Percentiles rank a stretch among this genome's conserved stretches.
phyloP scores from a whole-genome alignment of 768 basidiomycete genomes.

The Mycena haematopus region DNA sequence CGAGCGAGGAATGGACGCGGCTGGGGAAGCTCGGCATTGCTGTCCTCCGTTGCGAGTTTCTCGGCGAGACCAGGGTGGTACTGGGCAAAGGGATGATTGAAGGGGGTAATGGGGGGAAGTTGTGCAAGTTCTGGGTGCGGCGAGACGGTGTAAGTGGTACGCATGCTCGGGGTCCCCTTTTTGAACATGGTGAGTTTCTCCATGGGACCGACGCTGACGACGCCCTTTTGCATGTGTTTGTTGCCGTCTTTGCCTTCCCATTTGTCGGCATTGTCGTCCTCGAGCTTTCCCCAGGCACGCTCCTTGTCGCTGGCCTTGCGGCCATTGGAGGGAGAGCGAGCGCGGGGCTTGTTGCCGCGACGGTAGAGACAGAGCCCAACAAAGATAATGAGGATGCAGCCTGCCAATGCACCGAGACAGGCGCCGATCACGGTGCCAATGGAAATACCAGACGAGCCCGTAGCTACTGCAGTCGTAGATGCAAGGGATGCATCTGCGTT shows the following conservation, averaged over 20 bases:
- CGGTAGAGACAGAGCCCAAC: constrained; percentile 62
- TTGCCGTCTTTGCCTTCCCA: constrained; percentile 46
- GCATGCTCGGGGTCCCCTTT: constrained; percentile 59
- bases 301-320: constrained; percentile 51
- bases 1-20: constrained; percentile 53
- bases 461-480: constrained; percentile 23
- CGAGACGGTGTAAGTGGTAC: constrained; percentile 58
- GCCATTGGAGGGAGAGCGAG: constrained; percentile 36
- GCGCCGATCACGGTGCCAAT: constrained; percentile 64
- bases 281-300: constrained; percentile 63
- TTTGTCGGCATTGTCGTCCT: constrained; percentile 51
- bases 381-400: constrained; percentile 55
- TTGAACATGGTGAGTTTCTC: constrained; percentile 74
- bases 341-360: constrained; percentile 51
- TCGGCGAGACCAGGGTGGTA: constrained; percentile 60
- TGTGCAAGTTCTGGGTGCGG: constrained; percentile 51
- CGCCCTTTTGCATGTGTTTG: constrained; percentile 48
- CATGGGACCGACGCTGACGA: constrained; percentile 55
- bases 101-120: constrained; percentile 41
- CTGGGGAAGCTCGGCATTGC: constrained; percentile 36
- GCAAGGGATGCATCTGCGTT: not conserved
- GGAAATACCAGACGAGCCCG: constrained; percentile 43
- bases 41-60: constrained; percentile 51
- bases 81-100: constrained; percentile 59
- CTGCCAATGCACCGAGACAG: constrained; percentile 67